A percentile compares a stretch with the other conserved stretches of the same genome.
phyloP scores from a whole-genome alignment of 1,139 yeast species.

The Candida anutae region DNA sequence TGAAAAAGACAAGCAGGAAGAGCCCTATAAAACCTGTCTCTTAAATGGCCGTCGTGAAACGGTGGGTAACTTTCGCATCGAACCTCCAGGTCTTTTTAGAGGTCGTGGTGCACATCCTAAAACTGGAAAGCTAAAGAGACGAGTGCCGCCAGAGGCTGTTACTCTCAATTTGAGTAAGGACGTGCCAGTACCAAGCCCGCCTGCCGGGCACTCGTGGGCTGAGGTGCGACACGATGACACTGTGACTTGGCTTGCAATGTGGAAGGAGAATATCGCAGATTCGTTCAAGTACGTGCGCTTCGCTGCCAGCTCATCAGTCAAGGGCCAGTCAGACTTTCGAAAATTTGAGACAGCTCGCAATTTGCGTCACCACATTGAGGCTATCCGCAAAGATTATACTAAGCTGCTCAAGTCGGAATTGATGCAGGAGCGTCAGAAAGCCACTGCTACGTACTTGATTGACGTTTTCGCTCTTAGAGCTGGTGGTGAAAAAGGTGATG shows the following conservation, averaged over 20 bases:
- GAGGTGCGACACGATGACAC: constrained; percentile 83
- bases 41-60: constrained; percentile 86
- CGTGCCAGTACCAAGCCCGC: constrained; percentile 71
- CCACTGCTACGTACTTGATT: constrained; percentile 88
- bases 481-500: constrained; percentile 96
- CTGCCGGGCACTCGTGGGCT: constrained; percentile 87
- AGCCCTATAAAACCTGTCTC: constrained; percentile 70
- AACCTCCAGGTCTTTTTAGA: constrained; percentile 92
- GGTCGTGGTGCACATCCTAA: constrained; percentile 98
- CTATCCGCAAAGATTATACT: constrained; percentile 69
- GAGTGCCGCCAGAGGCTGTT: constrained; percentile 86
- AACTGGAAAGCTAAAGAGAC: constrained; percentile 77
- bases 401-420: constrained; percentile 61
- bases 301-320: constrained; percentile 85
- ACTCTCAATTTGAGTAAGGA: constrained; percentile 74
- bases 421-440: constrained; percentile 86
- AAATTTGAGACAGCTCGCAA: constrained; percentile 92
- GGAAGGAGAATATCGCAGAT: constrained; percentile 90
- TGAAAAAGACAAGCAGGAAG: constrained; percentile 71
- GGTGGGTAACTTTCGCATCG: constrained; percentile 89
- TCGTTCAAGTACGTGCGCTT: constrained; percentile 81
- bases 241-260: constrained; percentile 94
- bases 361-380: constrained; percentile 62
- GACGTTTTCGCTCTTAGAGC: constrained; percentile 97
- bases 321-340: constrained; percentile 85